phyloP scores from a whole-genome alignment of 1,284 basidiomycete genomes.

The Pseudozyma thailandica region DNA sequence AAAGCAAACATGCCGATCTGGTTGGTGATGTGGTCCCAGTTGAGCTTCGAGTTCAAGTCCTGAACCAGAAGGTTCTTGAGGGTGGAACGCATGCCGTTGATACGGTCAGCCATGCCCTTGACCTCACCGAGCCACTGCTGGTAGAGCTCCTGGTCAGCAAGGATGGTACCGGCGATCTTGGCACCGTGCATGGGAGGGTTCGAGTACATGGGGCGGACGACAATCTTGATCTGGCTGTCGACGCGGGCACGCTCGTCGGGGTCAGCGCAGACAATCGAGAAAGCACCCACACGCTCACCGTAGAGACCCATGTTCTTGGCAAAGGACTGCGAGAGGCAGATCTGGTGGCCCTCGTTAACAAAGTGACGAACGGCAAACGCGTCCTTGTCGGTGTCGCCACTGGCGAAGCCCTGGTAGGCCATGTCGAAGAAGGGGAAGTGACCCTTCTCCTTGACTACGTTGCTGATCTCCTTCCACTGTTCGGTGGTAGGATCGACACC shows the following conservation, averaged over 20 bases:
- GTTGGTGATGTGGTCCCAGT: conserved; percentile 69
- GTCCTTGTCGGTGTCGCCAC: conserved; percentile 64
- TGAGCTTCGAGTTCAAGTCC: conserved; percentile 66
- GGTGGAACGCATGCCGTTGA: conserved; percentile 67
- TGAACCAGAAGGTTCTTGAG: conserved; percentile 65
- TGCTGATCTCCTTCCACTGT: conserved; percentile 67
- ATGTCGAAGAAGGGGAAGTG: conserved; percentile 95
- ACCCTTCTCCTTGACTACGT: conserved; percentile 74
- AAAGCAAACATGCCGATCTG: conserved; percentile 69
- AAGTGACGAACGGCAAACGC: conserved; percentile 69
- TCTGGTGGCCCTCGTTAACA: conserved; percentile 67
- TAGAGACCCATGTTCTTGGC: conserved; percentile 69
- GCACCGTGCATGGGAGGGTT: conserved; percentile 88
- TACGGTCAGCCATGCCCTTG: conserved; percentile 69
- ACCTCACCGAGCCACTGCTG: conserved; percentile 69
- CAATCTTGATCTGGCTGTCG: conserved; percentile 77
- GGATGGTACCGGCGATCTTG: conserved; percentile 69
- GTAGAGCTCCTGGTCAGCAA: conserved; percentile 69
- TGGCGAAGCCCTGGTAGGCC: conserved; percentile 76
- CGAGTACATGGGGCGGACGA: conserved; percentile 97
- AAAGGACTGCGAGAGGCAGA: conserved; percentile 63
- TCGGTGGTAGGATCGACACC: conserved; percentile 68
- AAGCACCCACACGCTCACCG: conserved; percentile 67
- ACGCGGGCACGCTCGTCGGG: conserved; percentile 65
- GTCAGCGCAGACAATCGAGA: conserved; percentile 61